Percentiles rank a stretch among this genome's conserved stretches.
Evolutionary conservation across 2,329 filamentous ascomycete species (phyloP).

Genomic region (Aschersonia sp.): DNA sequence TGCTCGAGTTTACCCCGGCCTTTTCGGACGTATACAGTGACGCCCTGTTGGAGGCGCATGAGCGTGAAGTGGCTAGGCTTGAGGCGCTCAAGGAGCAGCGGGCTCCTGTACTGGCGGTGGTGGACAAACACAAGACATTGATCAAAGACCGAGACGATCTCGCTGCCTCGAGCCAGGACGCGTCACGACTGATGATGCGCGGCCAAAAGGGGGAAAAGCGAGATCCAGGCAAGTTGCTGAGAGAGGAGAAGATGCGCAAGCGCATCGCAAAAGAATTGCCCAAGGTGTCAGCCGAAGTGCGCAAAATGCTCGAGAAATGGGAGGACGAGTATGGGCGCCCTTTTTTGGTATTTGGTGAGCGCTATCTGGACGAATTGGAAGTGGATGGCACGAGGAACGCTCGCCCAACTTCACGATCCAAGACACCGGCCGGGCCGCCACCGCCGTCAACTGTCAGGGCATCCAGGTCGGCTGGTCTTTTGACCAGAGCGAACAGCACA

Average conservation of each 20-base stretch:
- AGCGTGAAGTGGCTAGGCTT: conserved; percentile 73
- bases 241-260: conserved; percentile 98
- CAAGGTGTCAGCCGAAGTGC: conserved; percentile 75
- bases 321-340: conserved; percentile 89
- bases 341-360: conserved; percentile 83
- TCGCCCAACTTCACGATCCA: conserved; percentile 41
- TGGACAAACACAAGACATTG: conserved; percentile 71
- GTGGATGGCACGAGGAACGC: conserved; percentile 41
- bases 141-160: conserved; percentile 80
- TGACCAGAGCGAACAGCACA: conserved; percentile 12
- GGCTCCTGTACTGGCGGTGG: conserved; percentile 63
- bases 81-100: conserved; percentile 77
- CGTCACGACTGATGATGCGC: conserved; percentile 80
- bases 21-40: conserved; percentile 97
- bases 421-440: conserved; percentile 52
- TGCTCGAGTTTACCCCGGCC: conserved; percentile 93
- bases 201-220: conserved; percentile 88
- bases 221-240: conserved; percentile 81
- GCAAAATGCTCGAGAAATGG: conserved; percentile 68
- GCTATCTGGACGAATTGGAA: conserved; percentile 78
- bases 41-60: conserved; percentile 84
- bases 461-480: conserved; percentile 15
- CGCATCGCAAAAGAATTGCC: conserved; percentile 90
- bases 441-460: conserved; percentile 30
- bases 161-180: conserved; percentile 82